Base-by-base conservation (phyloP, 345 rosid species). In the Lumnitzera racemosa region DNA sequence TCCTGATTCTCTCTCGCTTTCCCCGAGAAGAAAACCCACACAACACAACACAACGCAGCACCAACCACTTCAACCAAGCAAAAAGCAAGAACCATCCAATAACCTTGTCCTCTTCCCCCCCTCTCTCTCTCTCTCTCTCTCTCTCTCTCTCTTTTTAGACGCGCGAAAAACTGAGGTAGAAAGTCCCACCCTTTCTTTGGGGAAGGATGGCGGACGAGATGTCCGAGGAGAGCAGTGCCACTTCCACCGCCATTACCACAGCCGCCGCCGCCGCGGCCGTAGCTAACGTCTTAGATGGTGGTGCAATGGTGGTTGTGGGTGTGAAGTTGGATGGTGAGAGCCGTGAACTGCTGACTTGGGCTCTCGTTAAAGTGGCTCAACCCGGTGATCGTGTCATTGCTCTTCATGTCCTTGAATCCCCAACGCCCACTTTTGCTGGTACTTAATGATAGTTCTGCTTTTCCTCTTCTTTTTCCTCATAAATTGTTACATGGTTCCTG, bases 381-480 rank as follows among this genome's bases (percentile, higher is more conserved):
- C 91, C 97, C 15, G 91, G 94, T 55, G 96, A 89, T 72, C 86
- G 77, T 55, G 76, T 92, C 68, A 56, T 92, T 67, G 98, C 98
- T 56, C 82, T 92, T 64, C 98, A 92, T 65, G 88, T 89, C 58
- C 84, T 91, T 59, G 83, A 87, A 54, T 63, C 76, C n/a, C 50
- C 66, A 50, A 62, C 83, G 13, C 80, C 94, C 80, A 62, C 55
- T 14, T 46, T 48, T 57, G 17, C 51, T 2, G 58, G 36, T 63
- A 31, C 41, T 8, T 29, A 24, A 16, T 6, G 12, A 12, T 24
- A 4, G 36, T 13, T 6, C 24, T 49, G 3, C 14, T 27, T 7
- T 17, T 15, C 41, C 46, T 53, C 51, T 14, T 13, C 4, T 27
- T 27, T 6, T 17, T 31, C 2, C 56, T 7, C 48, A 27, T 27